Evolutionary conservation across 257 asterid genomes (phyloP), one percentile per base, ranked within the genome.

Genomic region (Rehmannia glutinosa): DNA sequence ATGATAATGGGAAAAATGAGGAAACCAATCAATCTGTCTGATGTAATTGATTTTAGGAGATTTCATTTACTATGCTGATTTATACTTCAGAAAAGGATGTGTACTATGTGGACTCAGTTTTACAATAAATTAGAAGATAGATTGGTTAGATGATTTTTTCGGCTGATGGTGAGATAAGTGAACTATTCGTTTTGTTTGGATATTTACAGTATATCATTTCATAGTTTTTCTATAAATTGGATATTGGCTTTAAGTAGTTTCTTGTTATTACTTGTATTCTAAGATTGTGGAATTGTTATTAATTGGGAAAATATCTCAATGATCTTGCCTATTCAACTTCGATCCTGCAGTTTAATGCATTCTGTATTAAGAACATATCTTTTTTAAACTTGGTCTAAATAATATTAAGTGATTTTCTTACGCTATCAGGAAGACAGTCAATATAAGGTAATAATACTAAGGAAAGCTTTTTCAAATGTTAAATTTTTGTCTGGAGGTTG

Each of bases 101-200:
- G 27, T 11, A 19, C 10, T 15, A 33, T 55, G 45, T 58, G 41
- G 11, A 35, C 27, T 39, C 69, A 36, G 35, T 15, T 33, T 49
- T 35, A 2, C 7, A 20, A 50, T 25, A 42, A 16, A 28, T 41
- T 27, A 15, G 45, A 54, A 55, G 46, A 39, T 25, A 2, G 27
- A 7, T 19, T 24, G 38, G 19, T 41, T 55, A 3, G 33, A 20
- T 20, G 30, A 43, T 25, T 39, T 12, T 68, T 45, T 20, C 25
- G 19, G 64, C 16, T 25, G 68, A 25, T 49, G 38, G 65, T 65
- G 56, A 57, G 19, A 73, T 73, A 46, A 45, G 8, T 28, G 32
- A 55, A 73, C n/a, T 47, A 28, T 19, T 47, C 10, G 17, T n/a
- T 45, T 56, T 57, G 52, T 39, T 51, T n/a, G 21, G 62, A 42